Evolutionary conservation across 1,284 basidiomycete genomes (phyloP).

Genomic region (Ganoderma leucocontextum): DNA sequence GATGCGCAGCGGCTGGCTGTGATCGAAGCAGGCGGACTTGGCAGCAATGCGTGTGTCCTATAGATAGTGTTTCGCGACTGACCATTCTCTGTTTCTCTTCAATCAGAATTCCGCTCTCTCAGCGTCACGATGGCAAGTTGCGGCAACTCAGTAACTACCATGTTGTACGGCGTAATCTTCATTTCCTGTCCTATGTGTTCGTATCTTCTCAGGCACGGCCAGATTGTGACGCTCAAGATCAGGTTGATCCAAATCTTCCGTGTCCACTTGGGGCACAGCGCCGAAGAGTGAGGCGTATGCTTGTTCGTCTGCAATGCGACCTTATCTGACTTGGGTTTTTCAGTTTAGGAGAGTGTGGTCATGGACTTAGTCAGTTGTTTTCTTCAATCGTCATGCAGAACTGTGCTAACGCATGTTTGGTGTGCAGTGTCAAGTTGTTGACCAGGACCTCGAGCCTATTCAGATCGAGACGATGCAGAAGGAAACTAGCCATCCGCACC

Average conservation of each 20-base stretch:
- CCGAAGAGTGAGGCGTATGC: constrained; percentile 78
- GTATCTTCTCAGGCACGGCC: constrained; percentile 89
- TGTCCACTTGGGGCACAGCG: constrained; percentile 99
- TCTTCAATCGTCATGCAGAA: neutral
- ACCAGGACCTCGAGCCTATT: constrained; percentile 97
- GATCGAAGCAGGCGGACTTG: constrained; percentile 98
- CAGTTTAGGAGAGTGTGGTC: constrained; percentile 89
- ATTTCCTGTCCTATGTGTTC: neutral
- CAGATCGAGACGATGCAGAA: constrained; percentile 99
- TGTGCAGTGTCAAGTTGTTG: constrained; percentile 93
- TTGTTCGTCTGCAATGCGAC: constrained; percentile 16
- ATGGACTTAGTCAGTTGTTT: constrained; percentile 86
- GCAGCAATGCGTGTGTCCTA: constrained; percentile 61
- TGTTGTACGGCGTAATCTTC: constrained; percentile 62
- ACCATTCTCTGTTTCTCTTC: no score
- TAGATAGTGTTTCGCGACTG: constrained; percentile 29
- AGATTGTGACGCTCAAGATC: constrained; percentile 97
- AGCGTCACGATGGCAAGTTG: constrained; percentile 97
- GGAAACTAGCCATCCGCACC: constrained; percentile 98
- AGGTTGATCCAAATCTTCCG: constrained; percentile 99
- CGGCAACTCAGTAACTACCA: constrained; percentile 99
- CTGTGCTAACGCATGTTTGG: neutral
- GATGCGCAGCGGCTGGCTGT: constrained; percentile 94
- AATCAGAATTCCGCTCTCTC: constrained; percentile 54
- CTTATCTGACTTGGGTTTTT: constrained; percentile 20